These are phyloP conservation scores for Perilla frutescens DNA, from an alignment of 257 asterid genomes.

Conservation along the genomic window DNA sequence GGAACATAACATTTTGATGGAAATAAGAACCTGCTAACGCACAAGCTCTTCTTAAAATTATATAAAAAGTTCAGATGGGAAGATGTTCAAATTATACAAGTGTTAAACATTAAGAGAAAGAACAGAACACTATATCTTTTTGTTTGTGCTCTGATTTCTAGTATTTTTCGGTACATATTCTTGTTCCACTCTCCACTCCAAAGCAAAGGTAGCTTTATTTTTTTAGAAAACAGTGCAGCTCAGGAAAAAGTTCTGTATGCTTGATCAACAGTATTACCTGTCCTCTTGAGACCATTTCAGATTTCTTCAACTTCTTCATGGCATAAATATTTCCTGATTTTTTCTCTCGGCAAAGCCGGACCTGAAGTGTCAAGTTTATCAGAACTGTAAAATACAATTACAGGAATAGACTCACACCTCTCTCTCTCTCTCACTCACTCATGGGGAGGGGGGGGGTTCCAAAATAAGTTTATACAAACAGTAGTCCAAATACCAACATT, in stretches of 20 bases:
- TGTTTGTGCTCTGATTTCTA: no score
- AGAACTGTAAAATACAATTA: constrained; percentile 23
- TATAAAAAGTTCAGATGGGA: constrained; percentile 14
- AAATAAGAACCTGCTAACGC: constrained; percentile 21
- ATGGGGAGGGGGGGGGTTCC: no score
- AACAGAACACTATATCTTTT: neutral
- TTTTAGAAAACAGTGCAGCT: neutral
- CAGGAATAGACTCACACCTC: neutral
- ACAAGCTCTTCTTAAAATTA: constrained; percentile 1
- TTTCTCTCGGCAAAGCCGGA: constrained; percentile 88
- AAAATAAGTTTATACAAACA: no score
- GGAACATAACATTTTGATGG: constrained; percentile 23
- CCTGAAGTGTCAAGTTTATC: constrained; percentile 55
- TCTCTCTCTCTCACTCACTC: no score
- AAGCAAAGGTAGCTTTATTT: constrained; percentile 12
- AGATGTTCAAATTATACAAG: constrained; percentile 12
- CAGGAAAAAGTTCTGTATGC: constrained; percentile 11
- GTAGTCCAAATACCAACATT: neutral
- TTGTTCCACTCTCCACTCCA: neutral
- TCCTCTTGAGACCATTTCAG: constrained; percentile 98
- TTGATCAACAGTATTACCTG: constrained; percentile 62
- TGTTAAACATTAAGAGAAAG: neutral
- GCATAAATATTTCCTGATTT: constrained; percentile 96
- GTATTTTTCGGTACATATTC: neutral
- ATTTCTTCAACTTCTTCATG: constrained; percentile 97